These are phyloP conservation scores for Tillandsia fasciculata DNA, from an alignment of 176 grass and related monocot species.

Conservation along the genomic window DNA sequence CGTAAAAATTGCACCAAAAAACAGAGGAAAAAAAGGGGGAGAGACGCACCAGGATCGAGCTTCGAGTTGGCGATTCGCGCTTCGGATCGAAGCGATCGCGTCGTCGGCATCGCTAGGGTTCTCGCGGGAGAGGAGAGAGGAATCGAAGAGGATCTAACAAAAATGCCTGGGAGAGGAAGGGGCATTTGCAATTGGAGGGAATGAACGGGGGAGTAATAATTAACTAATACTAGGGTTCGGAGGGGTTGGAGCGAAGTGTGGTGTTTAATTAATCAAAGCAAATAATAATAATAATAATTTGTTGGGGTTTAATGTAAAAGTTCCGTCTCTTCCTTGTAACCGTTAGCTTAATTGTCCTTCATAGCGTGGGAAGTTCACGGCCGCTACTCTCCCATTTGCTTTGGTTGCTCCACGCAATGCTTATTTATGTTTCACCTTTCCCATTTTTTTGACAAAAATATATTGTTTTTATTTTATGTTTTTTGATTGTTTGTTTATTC, in stretches of 20 bases:
- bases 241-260: neutral
- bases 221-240: neutral
- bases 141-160: conserved; percentile 7
- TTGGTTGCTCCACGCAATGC: neutral
- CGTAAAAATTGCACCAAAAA: neutral
- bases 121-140: neutral
- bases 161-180: neutral
- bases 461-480: too few relatives aligned
- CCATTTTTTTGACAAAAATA: too few relatives aligned
- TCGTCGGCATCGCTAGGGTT: conserved; percentile 19
- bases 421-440: too few relatives aligned
- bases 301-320: too few relatives aligned
- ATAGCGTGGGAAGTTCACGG: neutral
- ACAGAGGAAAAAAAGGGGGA: neutral
- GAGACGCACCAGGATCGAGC: conserved; percentile 1
- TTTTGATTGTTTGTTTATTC: too few relatives aligned
- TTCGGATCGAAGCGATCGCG: conserved; percentile 11
- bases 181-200: conserved; percentile 19
- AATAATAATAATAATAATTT: too few relatives aligned
- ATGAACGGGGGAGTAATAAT: neutral
- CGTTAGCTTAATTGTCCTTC: neutral
- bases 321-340: neutral
- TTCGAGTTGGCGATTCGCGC: conserved; percentile 7
- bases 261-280: too few relatives aligned
- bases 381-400: neutral